Base-by-base conservation (phyloP, 202 grass and related monocot genomes). In the Eragrostis tef region DNA sequence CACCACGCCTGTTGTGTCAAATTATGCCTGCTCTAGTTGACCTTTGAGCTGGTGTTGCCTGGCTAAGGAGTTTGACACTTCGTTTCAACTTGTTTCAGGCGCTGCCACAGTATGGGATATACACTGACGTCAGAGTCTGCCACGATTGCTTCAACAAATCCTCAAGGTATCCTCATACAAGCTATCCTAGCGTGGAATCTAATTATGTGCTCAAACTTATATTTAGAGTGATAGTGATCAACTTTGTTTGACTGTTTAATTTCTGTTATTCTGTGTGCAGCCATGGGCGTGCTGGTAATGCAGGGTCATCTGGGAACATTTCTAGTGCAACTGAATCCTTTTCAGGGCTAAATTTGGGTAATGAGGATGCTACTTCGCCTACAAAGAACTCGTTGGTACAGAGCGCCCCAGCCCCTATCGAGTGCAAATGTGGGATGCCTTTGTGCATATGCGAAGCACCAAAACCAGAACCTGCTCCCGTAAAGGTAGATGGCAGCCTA, bases 351-450 rank as follows among this genome's bases (percentile, higher is more conserved):
- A 93, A 86, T 62, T 77, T 96, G 65, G 80, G 74, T 76, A 56
- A 93, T 4, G 86, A 93, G 46, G 81, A 84, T 48, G 50, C 9
- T 86, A 86, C 81, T 10, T 70, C 48, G 7, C 77, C 83, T 73
- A 78, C 14, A 21, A 71, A 80, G 43, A 83, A 50, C 25, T 82
- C 48, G 15, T 49, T 66, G 45, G 72, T 74, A 84, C 54, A 72
- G 16, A 77, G 29, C 71, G 20, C 65, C 13, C 54, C 77, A 54
- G 51, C 43, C 39, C 21, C 84, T 81, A 70, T 83, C 6, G 93
- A 96, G 66, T 99, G 97, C 83, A 99, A 93, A 73, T 99, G 97
- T 66, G 89, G 97, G 78, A 96, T 99, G 97, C 93, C 97, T 87
- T 86, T 99, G 78, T 99, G 97, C 73, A 99, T 99, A 87, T 99